Evolutionary conservation across 768 basidiomycete species (phyloP).

Genomic region (Calocybe cyanea): DNA sequence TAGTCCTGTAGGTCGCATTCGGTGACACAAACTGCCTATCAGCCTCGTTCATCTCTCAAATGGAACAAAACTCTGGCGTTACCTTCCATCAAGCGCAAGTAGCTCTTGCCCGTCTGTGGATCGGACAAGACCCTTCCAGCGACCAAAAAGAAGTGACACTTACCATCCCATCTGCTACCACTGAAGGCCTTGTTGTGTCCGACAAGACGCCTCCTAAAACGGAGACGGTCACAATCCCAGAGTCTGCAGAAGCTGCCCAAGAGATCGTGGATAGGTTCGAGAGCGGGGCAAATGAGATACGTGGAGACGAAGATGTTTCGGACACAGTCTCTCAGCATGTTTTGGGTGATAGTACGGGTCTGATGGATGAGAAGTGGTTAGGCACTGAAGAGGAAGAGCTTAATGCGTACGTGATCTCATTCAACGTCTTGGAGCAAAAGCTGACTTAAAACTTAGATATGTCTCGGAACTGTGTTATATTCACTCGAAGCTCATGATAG

Average conservation of each 20-base stretch:
- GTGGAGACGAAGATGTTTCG: slow-evolving; percentile 60
- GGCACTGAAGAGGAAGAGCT: slow-evolving; percentile 83
- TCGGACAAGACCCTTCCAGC: slow-evolving; percentile 43
- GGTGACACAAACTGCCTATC: not conserved
- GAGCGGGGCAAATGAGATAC: slow-evolving; percentile 48
- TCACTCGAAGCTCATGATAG: slow-evolving; percentile 90
- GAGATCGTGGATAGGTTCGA: slow-evolving; percentile 51
- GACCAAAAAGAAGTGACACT: slow-evolving; percentile 54
- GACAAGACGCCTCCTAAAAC: slow-evolving; percentile 50
- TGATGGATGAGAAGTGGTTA: slow-evolving; percentile 80
- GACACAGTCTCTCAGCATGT: slow-evolving; percentile 84
- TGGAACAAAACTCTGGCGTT: slow-evolving; percentile 74
- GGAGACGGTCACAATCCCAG: slow-evolving; percentile 65
- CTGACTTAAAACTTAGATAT: slow-evolving; percentile 59
- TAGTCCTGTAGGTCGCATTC: not conserved
- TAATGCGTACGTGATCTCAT: slow-evolving; percentile 54
- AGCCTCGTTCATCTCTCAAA: slow-evolving; percentile 52
- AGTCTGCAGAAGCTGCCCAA: slow-evolving; percentile 53
- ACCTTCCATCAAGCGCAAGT: slow-evolving; percentile 84
- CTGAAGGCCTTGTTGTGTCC: slow-evolving; percentile 43
- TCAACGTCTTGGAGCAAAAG: not conserved
- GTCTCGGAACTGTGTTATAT: slow-evolving; percentile 81
- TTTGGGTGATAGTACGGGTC: slow-evolving; percentile 52
- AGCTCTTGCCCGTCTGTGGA: slow-evolving; percentile 76
- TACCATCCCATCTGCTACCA: slow-evolving; percentile 48